A percentile compares a stretch with the other conserved stretches of the same genome.
Evolutionary conservation across 2,329 filamentous ascomycete species (phyloP).

Genomic region (Aspergillus sp.): DNA sequence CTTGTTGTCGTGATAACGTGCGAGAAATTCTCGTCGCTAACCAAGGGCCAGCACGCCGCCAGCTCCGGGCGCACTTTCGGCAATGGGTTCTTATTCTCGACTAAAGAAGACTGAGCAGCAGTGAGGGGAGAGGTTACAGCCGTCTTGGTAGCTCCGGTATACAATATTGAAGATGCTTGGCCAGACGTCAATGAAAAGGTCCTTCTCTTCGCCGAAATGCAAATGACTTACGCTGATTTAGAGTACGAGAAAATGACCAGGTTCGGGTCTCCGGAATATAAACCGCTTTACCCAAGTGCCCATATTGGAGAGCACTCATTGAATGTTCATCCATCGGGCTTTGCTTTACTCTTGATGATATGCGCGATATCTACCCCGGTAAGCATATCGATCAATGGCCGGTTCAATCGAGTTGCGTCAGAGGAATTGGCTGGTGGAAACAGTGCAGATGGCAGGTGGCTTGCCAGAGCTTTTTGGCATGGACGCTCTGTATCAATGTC

Average conservation of each 20-base stretch:
- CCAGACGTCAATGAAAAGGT: constrained; percentile 2
- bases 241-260: constrained; percentile 45
- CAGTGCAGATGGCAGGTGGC: neutral
- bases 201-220: neutral
- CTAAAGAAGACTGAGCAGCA: constrained; percentile 8
- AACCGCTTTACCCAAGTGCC: constrained; percentile 48
- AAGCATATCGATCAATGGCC: constrained; percentile 23
- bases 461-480: neutral
- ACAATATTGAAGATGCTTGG: constrained; percentile 19
- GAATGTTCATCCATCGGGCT: constrained; percentile 53
- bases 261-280: constrained; percentile 43
- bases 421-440: neutral
- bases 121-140: constrained; percentile 18
- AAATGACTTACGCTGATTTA: constrained; percentile 20
- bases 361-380: constrained; percentile 14
- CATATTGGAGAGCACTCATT: constrained; percentile 48
- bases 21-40: constrained; percentile 26
- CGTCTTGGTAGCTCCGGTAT: constrained; percentile 25
- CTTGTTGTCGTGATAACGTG: constrained; percentile 22
- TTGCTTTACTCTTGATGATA: constrained; percentile 26
- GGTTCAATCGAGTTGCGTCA: constrained; percentile 1
- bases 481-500: neutral
- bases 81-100: constrained; percentile 17
- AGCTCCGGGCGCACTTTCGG: constrained; percentile 30
- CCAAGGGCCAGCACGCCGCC: constrained; percentile 25